Percentiles rank a stretch among this genome's conserved stretches.
These are phyloP conservation scores for Vanilla planifolia DNA, from an alignment of 106 monocot genomes.

Conservation along the genomic window DNA sequence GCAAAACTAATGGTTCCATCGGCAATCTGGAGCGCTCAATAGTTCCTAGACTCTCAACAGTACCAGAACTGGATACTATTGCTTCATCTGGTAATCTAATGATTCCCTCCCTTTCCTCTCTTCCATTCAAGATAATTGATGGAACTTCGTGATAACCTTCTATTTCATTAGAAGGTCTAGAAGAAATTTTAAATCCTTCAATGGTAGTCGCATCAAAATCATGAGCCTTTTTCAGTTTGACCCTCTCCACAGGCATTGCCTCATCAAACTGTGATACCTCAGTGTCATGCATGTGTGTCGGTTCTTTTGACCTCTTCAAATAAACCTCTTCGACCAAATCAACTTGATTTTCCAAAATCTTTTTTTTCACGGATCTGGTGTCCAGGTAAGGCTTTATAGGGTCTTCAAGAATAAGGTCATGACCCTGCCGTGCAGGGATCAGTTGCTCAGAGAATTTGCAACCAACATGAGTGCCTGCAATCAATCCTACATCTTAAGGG, in stretches of 20 bases:
- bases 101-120: slow-evolving; percentile 1
- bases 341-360: slow-evolving; percentile 20
- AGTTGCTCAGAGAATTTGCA: neutral
- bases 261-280: slow-evolving; percentile 30
- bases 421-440: slow-evolving; percentile 7
- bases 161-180: neutral
- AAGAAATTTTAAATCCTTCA: neutral
- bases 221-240: slow-evolving; percentile 18
- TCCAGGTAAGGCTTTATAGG: slow-evolving; percentile 10
- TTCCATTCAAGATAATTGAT: slow-evolving; percentile 4
- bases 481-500: slow-evolving; percentile 14
- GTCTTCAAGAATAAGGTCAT: slow-evolving; percentile 6
- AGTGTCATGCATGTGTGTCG: slow-evolving; percentile 27
- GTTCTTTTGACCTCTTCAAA: slow-evolving; percentile 23
- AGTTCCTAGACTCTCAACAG: neutral
- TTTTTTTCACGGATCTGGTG: slow-evolving; percentile 17
- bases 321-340: slow-evolving; percentile 29
- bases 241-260: slow-evolving; percentile 22
- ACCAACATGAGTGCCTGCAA: slow-evolving; percentile 10
- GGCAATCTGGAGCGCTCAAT: neutral
- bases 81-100: slow-evolving; percentile 1
- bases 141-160: slow-evolving; percentile 11
- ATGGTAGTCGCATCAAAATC: slow-evolving; percentile 7
- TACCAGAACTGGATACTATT: neutral
- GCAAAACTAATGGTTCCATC: neutral